Conservation (phyloP, 73 alveolate species). For the Paramecium bursaria region DNA sequence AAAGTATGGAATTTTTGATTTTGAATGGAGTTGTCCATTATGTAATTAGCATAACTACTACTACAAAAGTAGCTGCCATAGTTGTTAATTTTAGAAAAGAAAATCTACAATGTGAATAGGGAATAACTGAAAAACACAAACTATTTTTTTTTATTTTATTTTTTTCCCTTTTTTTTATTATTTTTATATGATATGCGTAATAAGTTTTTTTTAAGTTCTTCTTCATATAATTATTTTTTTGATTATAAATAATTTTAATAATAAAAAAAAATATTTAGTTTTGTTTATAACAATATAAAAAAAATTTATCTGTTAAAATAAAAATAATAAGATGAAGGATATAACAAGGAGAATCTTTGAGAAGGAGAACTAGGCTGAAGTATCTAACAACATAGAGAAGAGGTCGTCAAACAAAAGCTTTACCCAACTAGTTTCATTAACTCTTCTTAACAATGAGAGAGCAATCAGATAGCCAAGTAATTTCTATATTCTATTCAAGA, state of each 20-base stretch:
- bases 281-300: constrained; percentile 6
- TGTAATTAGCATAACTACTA: constrained; percentile 32
- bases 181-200: no score
- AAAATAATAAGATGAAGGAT: no score
- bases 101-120: constrained; percentile 22
- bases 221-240: not conserved
- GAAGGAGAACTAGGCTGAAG: constrained; percentile 53
- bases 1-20: constrained; percentile 43
- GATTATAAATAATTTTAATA: no score
- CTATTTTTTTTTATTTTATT: no score
- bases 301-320: constrained; percentile 55
- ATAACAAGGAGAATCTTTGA: constrained; percentile 34
- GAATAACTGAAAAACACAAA: no score
- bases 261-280: no score
- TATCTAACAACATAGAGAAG: constrained; percentile 43
- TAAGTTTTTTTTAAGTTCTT: not conserved
- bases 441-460: constrained; percentile 2
- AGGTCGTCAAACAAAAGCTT: constrained; percentile 3
- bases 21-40: constrained; percentile 37
- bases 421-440: constrained; percentile 37
- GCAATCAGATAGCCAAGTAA: not conserved
- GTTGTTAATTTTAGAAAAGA: constrained; percentile 14
- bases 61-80: constrained; percentile 24
- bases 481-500: no score
- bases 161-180: no score